Evolutionary conservation across 2,329 filamentous ascomycete species (phyloP).

Genomic region (Sporothrix humicola): DNA sequence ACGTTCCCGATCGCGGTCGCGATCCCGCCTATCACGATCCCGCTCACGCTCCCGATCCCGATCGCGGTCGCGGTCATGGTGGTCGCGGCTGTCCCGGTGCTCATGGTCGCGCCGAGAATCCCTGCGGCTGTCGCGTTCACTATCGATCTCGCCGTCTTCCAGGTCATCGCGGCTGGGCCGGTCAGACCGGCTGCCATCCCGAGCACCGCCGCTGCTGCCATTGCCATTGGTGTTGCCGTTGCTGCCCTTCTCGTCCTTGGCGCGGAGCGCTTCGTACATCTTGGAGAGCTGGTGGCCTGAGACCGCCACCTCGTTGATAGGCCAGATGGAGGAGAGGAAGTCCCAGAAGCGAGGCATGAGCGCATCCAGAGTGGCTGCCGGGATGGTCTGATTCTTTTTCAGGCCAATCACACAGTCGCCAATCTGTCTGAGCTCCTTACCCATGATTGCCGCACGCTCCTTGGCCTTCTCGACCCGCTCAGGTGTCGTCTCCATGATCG

Average conservation of each 20-base stretch:
- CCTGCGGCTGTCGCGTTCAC: slow-evolving; percentile 45
- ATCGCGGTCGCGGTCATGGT: slow-evolving; percentile 41
- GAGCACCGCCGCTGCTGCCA: background rate
- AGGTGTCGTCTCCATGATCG: slow-evolving; percentile 46
- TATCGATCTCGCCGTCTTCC: slow-evolving; percentile 49
- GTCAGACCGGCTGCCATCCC: slow-evolving; percentile 36
- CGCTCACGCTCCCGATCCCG: slow-evolving; percentile 43
- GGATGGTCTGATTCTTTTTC: slow-evolving; percentile 43
- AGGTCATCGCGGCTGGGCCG: slow-evolving; percentile 43
- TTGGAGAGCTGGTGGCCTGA: slow-evolving; percentile 46
- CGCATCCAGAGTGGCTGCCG: slow-evolving; percentile 43
- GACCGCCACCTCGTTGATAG: slow-evolving; percentile 47
- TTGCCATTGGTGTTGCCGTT: slow-evolving; percentile 35
- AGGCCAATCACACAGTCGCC: slow-evolving; percentile 47
- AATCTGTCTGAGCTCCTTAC: slow-evolving; percentile 47
- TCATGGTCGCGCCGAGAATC: slow-evolving; percentile 43
- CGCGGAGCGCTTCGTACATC: slow-evolving; percentile 47
- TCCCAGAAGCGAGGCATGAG: slow-evolving; percentile 50
- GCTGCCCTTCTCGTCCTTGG: slow-evolving; percentile 44
- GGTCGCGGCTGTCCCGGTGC: slow-evolving; percentile 31
- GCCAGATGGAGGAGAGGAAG: slow-evolving; percentile 50
- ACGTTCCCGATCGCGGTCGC: slow-evolving; percentile 30
- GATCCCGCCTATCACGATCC: slow-evolving; percentile 39
- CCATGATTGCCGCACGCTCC: slow-evolving; percentile 48
- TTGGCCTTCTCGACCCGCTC: slow-evolving; percentile 44